phyloP scores from a whole-genome alignment of 2,329 filamentous ascomycete species.

The Botrytis galanthina region DNA sequence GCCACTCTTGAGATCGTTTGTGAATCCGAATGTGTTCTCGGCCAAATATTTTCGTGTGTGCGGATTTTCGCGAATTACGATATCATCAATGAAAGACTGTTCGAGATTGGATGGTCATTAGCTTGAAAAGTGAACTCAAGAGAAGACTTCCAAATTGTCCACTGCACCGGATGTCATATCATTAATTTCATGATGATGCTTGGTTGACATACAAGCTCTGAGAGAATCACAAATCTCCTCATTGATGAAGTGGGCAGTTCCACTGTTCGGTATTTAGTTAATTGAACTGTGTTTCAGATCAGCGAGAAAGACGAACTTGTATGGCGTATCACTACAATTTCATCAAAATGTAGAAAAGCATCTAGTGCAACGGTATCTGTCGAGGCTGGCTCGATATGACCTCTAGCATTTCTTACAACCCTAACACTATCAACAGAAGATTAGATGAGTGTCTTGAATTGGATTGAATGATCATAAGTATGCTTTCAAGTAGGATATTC shows the following conservation, averaged over 20 bases:
- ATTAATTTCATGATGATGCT: conserved; percentile 28
- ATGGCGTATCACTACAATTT: conserved; percentile 37
- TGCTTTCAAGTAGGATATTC: conserved; percentile 20
- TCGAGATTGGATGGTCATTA: conserved; percentile 20
- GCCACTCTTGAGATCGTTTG: conserved; percentile 35
- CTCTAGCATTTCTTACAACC: conserved; percentile 31
- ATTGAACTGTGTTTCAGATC: not conserved
- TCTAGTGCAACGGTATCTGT: conserved; percentile 32
- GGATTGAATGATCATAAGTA: not conserved
- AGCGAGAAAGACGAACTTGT: conserved; percentile 26
- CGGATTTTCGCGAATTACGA: conserved; percentile 29
- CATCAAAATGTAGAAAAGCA: conserved; percentile 25
- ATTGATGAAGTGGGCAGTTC: conserved; percentile 30
- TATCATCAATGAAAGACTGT: conserved; percentile 32
- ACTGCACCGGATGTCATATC: conserved; percentile 33
- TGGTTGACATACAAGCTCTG: conserved; percentile 26
- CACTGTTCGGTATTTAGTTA: conserved; percentile 26
- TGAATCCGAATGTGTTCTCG: conserved; percentile 26
- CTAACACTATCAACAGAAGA: conserved; percentile 24
- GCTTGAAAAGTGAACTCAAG: not conserved
- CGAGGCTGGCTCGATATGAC: conserved; percentile 29
- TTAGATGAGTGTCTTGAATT: not conserved
- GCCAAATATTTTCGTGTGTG: conserved; percentile 32
- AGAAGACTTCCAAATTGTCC: conserved; percentile 26
- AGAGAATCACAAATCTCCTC: conserved; percentile 26